phyloP scores from a whole-genome alignment of 2,329 filamentous ascomycete genomes.

The Trichoderma sp. region DNA sequence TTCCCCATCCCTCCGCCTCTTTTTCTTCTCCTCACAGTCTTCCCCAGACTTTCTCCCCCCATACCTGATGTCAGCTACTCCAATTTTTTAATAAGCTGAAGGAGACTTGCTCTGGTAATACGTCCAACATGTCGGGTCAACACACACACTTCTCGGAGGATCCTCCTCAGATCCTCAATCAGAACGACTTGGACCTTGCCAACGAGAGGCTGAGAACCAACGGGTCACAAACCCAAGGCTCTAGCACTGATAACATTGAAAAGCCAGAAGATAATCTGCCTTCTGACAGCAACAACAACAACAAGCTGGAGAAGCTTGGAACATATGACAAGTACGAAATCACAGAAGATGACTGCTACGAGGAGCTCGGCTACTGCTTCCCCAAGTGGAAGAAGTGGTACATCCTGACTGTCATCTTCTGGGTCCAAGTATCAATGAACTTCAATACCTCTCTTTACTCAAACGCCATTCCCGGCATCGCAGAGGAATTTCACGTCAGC shows the following conservation, averaged over 20 bases:
- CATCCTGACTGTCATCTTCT: slow-evolving; percentile 70
- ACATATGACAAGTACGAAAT: slow-evolving; percentile 46
- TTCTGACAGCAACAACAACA: slow-evolving; percentile 35
- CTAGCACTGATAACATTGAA: slow-evolving; percentile 20
- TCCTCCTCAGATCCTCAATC: slow-evolving; percentile 38
- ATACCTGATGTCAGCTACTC: slow-evolving; percentile 1
- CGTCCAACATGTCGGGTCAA: slow-evolving; percentile 14
- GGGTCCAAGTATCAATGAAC: slow-evolving; percentile 75
- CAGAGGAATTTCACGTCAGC: slow-evolving; percentile 65
- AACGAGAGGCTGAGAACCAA: slow-evolving; percentile 38
- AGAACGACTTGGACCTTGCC: slow-evolving; percentile 36
- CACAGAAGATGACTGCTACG: slow-evolving; percentile 60
- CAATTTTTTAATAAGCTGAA: background rate
- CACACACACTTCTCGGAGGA: slow-evolving; percentile 37
- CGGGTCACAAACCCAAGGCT: slow-evolving; percentile 18
- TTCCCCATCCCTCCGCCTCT: slow-evolving; percentile 9
- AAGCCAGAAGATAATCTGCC: slow-evolving; percentile 10
- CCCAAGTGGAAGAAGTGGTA: slow-evolving; percentile 66
- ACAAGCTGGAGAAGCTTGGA: slow-evolving; percentile 36
- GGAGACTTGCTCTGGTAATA: background rate
- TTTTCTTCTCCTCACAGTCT: background rate
- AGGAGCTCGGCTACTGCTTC: slow-evolving; percentile 63
- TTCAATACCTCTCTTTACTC: slow-evolving; percentile 75
- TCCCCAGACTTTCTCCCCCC: slow-evolving; percentile 12
- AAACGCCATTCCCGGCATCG: slow-evolving; percentile 64